These are phyloP conservation scores for Rhodamnia argentea DNA, from an alignment of 345 rosid species.

Conservation along the genomic window DNA sequence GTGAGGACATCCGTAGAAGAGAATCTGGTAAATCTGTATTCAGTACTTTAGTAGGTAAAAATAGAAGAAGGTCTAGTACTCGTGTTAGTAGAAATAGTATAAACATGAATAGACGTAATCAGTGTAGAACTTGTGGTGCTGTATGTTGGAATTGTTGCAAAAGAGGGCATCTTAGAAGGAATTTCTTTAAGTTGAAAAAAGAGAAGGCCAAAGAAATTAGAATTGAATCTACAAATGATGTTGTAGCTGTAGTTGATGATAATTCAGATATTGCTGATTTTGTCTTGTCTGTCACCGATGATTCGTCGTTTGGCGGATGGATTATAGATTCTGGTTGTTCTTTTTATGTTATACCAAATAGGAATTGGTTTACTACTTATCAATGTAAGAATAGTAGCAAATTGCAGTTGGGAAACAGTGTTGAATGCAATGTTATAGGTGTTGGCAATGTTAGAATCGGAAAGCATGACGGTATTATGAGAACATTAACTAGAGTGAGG, in stretches of 20 bases:
- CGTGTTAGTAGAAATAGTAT: too few relatives aligned
- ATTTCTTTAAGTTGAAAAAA: background rate
- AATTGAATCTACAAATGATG: background rate
- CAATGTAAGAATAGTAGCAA: fast-evolving
- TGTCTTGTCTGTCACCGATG: background rate
- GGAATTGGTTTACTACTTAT: background rate
- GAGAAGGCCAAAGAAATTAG: background rate
- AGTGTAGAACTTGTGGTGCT: background rate
- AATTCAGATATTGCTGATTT: background rate
- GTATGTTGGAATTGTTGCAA: background rate
- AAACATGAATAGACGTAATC: background rate
- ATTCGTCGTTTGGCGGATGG: background rate
- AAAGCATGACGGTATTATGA: background rate
- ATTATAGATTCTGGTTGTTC: background rate
- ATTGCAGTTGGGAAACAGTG: background rate
- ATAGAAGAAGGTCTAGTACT: too few relatives aligned
- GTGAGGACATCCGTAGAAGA: too few relatives aligned
- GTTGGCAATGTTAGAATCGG: background rate
- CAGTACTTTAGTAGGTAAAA: too few relatives aligned
- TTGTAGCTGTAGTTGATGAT: background rate
- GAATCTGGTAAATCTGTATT: too few relatives aligned
- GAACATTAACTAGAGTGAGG: background rate
- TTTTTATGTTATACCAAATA: fast-evolving
- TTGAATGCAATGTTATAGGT: fast-evolving
- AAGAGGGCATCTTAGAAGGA: background rate